Evolutionary conservation across 108 stramenopile species (phyloP), one percentile per base, ranked within the genome.

Genomic region (Pseudonitzschia multiseries): DNA sequence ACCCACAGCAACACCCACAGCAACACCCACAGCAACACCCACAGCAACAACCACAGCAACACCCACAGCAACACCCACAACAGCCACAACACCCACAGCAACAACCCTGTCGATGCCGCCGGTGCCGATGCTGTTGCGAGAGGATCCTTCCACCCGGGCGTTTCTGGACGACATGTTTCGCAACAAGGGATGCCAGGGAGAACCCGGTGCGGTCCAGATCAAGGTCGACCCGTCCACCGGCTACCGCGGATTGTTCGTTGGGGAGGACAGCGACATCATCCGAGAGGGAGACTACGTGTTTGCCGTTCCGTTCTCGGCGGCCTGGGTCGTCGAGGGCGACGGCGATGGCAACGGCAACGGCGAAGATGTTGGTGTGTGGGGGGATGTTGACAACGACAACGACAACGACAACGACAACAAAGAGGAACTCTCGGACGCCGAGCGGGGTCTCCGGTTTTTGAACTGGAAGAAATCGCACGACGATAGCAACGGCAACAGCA

Each of bases 281-380:
- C 41, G 8, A 2, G 41, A 68, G 15, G 77, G 77, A n/a, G 71
- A 78, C n/a, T 78, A 78, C 65, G 57, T 78, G 21, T 78, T 70
- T 61, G 77, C 77, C 66, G 26, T 78, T 61, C 77, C 77, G n/a
- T 77, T 77, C 43, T 27, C 29, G 1, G 53, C 77, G 41, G 44
- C 77, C 41, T 53, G 70, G 57, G 15, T 71, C 3, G n/a, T 77
- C 8, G 57, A 59, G 29, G n/a, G 29, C 27, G 24, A 0, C 4
- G 54, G 22, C 54, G 10, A 10, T 26, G 24, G 5, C 9, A 2
- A 22, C 24, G 54, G 54, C n/a, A 12, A 14, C 26, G 57, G 57
- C 0, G n/a, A 14, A 13, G 36, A 59, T n/a, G n/a, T n/a, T n/a
- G n/a, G n/a, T n/a, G n/a, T n/a, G n/a, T 51, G 69, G 56, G 13